These are phyloP conservation scores for Rutidosis leptorrhynchoides DNA, from an alignment of 129 eudicot species.

Conservation along the genomic window DNA sequence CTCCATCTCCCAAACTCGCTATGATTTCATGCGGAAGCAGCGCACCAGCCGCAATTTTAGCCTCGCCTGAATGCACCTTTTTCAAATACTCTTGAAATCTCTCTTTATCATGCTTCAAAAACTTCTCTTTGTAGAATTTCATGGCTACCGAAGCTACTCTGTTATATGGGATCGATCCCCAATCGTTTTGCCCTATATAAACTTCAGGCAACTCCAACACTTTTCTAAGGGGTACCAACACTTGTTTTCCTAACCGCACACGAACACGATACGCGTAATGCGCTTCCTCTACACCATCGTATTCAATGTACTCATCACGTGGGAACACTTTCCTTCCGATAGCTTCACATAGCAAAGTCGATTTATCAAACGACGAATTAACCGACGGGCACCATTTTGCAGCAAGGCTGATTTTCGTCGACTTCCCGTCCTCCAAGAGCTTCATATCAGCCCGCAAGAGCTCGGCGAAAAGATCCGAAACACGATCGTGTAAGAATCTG, in stretches of 20 bases:
- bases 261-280: slow-evolving; percentile 22
- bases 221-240: slow-evolving; percentile 18
- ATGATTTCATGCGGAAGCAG: no score
- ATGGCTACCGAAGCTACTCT: no score
- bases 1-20: no score
- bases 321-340: slow-evolving; percentile 19
- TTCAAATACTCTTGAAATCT: neutral
- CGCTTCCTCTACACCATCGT: slow-evolving; percentile 2
- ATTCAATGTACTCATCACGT: neutral
- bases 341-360: slow-evolving; percentile 18
- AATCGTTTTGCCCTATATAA: neutral
- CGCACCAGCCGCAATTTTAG: no score
- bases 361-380: neutral
- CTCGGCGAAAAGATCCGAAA: slow-evolving; percentile 4
- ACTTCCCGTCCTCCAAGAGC: neutral
- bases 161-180: neutral
- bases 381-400: slow-evolving; percentile 22
- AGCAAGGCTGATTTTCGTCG: neutral
- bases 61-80: no score
- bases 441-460: neutral
- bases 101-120: no score
- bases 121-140: no score
- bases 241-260: slow-evolving; percentile 14
- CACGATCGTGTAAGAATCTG: slow-evolving; percentile 11
- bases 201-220: no score